These are phyloP conservation scores for Mycosphaerella sp. DNA, from an alignment of 2,329 filamentous ascomycete species.

Conservation along the genomic window DNA sequence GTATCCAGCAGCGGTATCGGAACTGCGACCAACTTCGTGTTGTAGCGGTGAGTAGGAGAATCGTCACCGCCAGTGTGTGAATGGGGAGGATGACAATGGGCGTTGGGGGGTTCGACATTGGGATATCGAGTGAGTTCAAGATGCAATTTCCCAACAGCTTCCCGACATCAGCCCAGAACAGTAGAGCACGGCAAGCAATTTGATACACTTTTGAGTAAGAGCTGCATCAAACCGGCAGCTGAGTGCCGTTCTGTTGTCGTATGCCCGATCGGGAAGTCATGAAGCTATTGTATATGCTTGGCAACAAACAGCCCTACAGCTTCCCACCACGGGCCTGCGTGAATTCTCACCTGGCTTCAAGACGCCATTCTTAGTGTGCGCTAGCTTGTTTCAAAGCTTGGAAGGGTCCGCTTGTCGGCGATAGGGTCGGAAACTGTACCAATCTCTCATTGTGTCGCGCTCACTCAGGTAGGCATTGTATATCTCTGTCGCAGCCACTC, in stretches of 20 bases:
- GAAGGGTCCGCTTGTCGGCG: constrained; percentile 12
- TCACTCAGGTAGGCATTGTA: constrained; percentile 34
- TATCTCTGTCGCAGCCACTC: constrained; percentile 24
- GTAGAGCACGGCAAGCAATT: background rate
- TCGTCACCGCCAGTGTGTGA: background rate
- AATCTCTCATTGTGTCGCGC: constrained; percentile 35
- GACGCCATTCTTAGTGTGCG: constrained; percentile 6
- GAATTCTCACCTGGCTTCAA: background rate
- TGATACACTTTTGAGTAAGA: background rate
- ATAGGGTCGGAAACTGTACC: constrained; percentile 28
- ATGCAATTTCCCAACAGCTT: background rate
- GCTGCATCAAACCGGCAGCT: background rate
- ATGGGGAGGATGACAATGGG: background rate
- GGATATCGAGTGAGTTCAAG: background rate
- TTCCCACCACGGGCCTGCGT: constrained; percentile 3
- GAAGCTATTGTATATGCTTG: background rate
- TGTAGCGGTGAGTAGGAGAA: background rate
- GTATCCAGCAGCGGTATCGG: background rate
- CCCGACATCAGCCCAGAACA: background rate
- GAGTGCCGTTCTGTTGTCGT: background rate
- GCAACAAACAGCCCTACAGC: background rate
- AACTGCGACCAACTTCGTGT: background rate
- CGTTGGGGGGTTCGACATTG: background rate
- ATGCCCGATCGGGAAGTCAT: background rate
- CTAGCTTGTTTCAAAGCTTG: constrained; percentile 21